Evolutionary conservation across 306 rosid species (phyloP), one percentile per base, ranked within the genome.

Genomic region (Cucurbita ficifolia): DNA sequence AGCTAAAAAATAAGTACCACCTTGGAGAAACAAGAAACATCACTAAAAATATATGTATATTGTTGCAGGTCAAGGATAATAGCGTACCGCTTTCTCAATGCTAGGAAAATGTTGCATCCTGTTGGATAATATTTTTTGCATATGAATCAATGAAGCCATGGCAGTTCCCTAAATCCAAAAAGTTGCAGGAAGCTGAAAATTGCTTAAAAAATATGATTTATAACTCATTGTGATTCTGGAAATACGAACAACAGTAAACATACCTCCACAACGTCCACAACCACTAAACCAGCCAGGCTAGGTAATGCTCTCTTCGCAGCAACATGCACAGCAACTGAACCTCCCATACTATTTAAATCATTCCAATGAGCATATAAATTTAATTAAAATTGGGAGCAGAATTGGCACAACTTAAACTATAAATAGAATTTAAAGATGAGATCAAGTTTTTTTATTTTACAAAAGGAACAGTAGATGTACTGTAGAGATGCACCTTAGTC

Each of bases 261-360:
- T 48, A 94, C 99, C 99, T 94, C 99, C 76, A 91, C 99, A 82
- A 94, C 99, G 81, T 94, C 99, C 81, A 94, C 94, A 73, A 94
- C 90, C n/a, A 94, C 82, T 76, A 94, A 82, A 73, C 99, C 99
- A 81, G 96, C 96, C 83, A 91, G 81, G 82, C 84, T 89, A 76
- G 95, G 72, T 50, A 91, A 61, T 51, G 78, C 81, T 77, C 79
- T 91, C 78, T 79, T 85, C 22, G 92, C 95, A 70, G 97, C 95
- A 81, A 91, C 85, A 79, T 94, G 99, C 77, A 91, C 96, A 81
- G 96, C 98, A 42, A 94, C 85, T 24, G 98, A 89, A 65, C 98
- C 98, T 77, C 98, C 98, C 97, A 94, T 90, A 84, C 98, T 90
- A 81, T 68, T 53, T 51, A 43, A 43, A 45, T 12, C 54, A 67